Percentiles rank a stretch among this genome's conserved stretches.
phyloP scores from a whole-genome alignment of 164 flowering plant genomes.

The Vitis labrusca region DNA sequence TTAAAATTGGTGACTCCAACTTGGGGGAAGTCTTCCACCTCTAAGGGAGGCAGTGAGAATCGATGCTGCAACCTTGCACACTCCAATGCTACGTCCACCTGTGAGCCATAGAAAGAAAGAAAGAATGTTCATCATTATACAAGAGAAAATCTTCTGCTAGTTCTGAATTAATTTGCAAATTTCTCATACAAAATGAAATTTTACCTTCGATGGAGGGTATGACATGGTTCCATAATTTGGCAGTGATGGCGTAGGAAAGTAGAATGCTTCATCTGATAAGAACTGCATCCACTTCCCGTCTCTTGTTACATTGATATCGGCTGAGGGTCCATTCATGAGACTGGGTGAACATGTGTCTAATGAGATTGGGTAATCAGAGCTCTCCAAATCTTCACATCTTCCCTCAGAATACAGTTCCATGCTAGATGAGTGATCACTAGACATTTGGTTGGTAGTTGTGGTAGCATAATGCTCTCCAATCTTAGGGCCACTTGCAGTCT shows the following conservation, averaged over 20 bases:
- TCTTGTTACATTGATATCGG: slow-evolving; percentile 16
- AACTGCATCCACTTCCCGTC: slow-evolving; percentile 65
- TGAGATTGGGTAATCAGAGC: slow-evolving; percentile 32
- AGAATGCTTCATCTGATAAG: slow-evolving; percentile 54
- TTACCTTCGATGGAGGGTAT: slow-evolving; percentile 62
- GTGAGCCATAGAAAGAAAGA: neutral
- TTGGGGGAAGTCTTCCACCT: slow-evolving; percentile 59
- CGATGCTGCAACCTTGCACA: slow-evolving; percentile 82
- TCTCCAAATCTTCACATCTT: slow-evolving; percentile 46
- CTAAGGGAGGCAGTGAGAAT: slow-evolving; percentile 63
- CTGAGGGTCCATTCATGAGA: slow-evolving; percentile 17
- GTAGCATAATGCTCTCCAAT: slow-evolving; percentile 28
- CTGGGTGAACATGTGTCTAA: slow-evolving; percentile 31
- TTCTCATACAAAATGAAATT: too few relatives aligned
- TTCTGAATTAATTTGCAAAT: too few relatives aligned
- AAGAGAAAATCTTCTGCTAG: too few relatives aligned
- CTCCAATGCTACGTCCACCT: slow-evolving; percentile 81
- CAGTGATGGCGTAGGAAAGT: slow-evolving; percentile 33
- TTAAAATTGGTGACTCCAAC: slow-evolving; percentile 24
- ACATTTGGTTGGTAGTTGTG: slow-evolving; percentile 16
- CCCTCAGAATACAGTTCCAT: slow-evolving; percentile 49
- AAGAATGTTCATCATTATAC: too few relatives aligned
- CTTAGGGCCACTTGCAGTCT: slow-evolving; percentile 48
- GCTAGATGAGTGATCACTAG: slow-evolving; percentile 46
- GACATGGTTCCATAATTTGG: slow-evolving; percentile 29